A percentile compares a stretch with the other conserved stretches of the same genome.
Evolutionary conservation across 179 eudicot species (phyloP).

Genomic region (Camellia oleifera): DNA sequence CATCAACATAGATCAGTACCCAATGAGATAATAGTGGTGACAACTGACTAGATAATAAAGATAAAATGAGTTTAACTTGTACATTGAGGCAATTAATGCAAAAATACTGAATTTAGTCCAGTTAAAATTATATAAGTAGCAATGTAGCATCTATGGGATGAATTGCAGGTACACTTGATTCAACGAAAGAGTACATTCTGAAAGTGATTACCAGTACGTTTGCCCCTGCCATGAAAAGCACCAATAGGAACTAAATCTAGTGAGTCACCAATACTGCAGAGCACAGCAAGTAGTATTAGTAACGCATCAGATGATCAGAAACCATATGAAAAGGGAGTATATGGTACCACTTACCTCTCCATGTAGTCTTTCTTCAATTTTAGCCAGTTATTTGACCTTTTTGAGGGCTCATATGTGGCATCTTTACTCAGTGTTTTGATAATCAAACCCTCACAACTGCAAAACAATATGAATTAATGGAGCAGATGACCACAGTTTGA

Average conservation of each 20-base stretch:
- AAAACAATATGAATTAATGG: conserved; percentile 13
- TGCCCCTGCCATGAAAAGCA: conserved; percentile 93
- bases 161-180: not conserved
- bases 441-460: conserved; percentile 92
- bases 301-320: not conserved
- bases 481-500: not conserved
- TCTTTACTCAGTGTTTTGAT: conserved; percentile 86
- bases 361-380: conserved; percentile 94
- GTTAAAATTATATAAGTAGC: not conserved
- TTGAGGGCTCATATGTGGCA: conserved; percentile 98
- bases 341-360: conserved; percentile 54
- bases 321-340: conserved; percentile 5
- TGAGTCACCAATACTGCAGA: conserved; percentile 84
- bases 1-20: conserved; percentile 15
- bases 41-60: not conserved
- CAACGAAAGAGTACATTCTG: not conserved
- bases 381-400: conserved; percentile 95
- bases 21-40: not conserved
- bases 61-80: not conserved
- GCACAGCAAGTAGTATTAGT: not conserved
- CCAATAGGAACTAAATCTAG: conserved; percentile 91
- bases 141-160: not conserved
- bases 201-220: conserved; percentile 65
- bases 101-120: not conserved
- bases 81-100: not conserved